These are phyloP conservation scores for Saccharomyces uvarum DNA, from an alignment of 1,139 yeast species.

Conservation along the genomic window DNA sequence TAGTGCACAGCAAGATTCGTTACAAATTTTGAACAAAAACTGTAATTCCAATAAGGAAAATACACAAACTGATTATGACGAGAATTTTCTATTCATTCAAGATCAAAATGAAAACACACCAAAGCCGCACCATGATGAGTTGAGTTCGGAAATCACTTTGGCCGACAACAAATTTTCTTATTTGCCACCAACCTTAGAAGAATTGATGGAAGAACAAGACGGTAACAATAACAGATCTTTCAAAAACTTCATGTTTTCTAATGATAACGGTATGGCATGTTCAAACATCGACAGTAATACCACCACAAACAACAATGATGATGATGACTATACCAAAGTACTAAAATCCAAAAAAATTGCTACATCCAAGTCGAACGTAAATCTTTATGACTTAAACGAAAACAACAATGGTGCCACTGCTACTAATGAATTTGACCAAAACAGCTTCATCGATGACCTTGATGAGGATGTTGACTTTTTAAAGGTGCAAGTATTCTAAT, in stretches of 20 bases:
- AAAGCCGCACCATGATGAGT: background rate
- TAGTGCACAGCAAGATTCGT: background rate
- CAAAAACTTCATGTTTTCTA: conserved; percentile 6
- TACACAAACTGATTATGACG: background rate
- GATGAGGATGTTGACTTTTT: background rate
- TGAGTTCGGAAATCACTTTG: background rate
- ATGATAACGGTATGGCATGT: conserved; percentile 8
- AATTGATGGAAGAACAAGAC: conserved; percentile 30
- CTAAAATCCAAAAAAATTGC: background rate
- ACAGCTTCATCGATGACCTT: background rate
- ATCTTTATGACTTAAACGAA: background rate
- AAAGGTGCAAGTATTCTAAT: background rate
- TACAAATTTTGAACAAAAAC: background rate
- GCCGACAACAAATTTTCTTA: conserved; percentile 12
- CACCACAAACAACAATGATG: background rate
- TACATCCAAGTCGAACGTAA: background rate
- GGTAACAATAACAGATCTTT: conserved; percentile 8
- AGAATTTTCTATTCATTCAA: background rate
- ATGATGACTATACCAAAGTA: background rate
- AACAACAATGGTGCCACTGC: background rate
- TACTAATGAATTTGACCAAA: background rate
- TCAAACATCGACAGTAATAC: background rate
- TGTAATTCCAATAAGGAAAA: background rate
- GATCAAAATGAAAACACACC: background rate
- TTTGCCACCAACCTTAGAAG: conserved; percentile 30